Base-by-base conservation (phyloP, 2,329 filamentous ascomycete species). In the Ambrosiella xylebori region DNA sequence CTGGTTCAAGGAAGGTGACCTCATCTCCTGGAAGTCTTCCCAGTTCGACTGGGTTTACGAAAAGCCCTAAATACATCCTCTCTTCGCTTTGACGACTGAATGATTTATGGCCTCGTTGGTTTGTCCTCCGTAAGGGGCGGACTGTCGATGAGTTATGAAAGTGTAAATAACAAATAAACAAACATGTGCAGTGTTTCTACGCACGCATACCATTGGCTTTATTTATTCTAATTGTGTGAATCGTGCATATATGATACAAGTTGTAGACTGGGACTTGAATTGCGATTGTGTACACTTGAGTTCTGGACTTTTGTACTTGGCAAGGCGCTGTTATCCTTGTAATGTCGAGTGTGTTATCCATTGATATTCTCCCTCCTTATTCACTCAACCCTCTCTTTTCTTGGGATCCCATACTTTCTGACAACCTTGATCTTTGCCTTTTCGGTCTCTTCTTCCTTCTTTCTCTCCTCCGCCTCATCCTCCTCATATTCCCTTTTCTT, bases 21-120 rank as follows among this genome's bases (percentile, higher is more conserved):
- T 95, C 69, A 75, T 88, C 75, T 79, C 71, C 76, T 97, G 86
- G 82, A 91, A 93, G 81, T 77, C 78, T 66, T 78, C 86, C 71
- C 80, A 87, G 76, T 81, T 86, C 76, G 82, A 86, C 79, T 97
- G 93, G 93, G 79, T 97, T 79, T 97, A 96, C 80, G 93, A 98
- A 86, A 91, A 94, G 80, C 66, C 76, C 63, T 77, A 76, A 70
- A 66, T 62, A 41, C 53, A 50, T 44, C n/a, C n/a, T n/a, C n/a
- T 54, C 52, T 47, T 17, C 15, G 27, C 37, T 54, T 19, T 19
- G 11, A 12, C 19, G 12, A 38, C 40, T 44, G 38, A 36, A 54
- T 54, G 52, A 44, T 17, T 53, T 53, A 53, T 53, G 51, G 51
- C 13, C 44, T 47, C 44, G n/a, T 47, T n/a, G n/a, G n/a, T 13